These are phyloP conservation scores for Claviceps sp. DNA, from an alignment of 2,329 filamentous ascomycete genomes.

Conservation along the genomic window DNA sequence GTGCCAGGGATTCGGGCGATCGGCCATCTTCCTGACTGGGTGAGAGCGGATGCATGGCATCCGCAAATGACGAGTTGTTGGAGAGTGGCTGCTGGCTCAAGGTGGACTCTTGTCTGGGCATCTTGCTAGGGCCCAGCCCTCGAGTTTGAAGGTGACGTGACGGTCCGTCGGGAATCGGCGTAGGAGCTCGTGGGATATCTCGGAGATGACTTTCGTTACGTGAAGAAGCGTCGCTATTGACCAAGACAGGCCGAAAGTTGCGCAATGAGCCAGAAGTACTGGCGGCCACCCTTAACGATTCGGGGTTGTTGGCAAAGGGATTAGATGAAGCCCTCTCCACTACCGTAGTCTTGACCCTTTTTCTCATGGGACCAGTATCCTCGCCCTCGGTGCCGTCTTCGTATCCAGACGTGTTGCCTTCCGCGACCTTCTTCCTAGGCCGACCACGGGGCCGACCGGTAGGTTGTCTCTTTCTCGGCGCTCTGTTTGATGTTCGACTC, in stretches of 20 bases:
- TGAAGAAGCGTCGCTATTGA: constrained; percentile 28
- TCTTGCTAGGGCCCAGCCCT: constrained; percentile 16
- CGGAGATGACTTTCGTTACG: constrained; percentile 41
- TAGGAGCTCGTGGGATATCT: constrained; percentile 62
- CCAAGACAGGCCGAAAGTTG: constrained; percentile 60
- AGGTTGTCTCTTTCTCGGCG: constrained; percentile 25
- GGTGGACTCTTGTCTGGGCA: constrained; percentile 46
- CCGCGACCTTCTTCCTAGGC: constrained; percentile 38
- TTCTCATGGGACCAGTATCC: constrained; percentile 39
- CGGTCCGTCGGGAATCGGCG: constrained; percentile 50
- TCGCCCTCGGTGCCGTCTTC: constrained; percentile 53
- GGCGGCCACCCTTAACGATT: constrained; percentile 78
- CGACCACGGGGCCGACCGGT: constrained; percentile 44
- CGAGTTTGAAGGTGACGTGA: constrained; percentile 15
- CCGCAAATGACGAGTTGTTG: constrained; percentile 31
- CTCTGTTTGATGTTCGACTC: constrained; percentile 42
- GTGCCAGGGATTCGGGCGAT: constrained; percentile 40
- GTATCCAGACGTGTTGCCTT: constrained; percentile 61
- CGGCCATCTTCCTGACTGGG: constrained; percentile 35
- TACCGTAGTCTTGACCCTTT: constrained; percentile 66
- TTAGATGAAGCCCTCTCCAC: constrained; percentile 53
- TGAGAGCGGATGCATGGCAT: constrained; percentile 26
- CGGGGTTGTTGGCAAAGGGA: constrained; percentile 58
- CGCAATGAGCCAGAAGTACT: constrained; percentile 82
- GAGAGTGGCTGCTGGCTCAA: constrained; percentile 37